Evolutionary conservation across 2,329 filamentous ascomycete species (phyloP), one percentile per base, ranked within the genome.

Genomic region (Elsinoe necatrix): DNA sequence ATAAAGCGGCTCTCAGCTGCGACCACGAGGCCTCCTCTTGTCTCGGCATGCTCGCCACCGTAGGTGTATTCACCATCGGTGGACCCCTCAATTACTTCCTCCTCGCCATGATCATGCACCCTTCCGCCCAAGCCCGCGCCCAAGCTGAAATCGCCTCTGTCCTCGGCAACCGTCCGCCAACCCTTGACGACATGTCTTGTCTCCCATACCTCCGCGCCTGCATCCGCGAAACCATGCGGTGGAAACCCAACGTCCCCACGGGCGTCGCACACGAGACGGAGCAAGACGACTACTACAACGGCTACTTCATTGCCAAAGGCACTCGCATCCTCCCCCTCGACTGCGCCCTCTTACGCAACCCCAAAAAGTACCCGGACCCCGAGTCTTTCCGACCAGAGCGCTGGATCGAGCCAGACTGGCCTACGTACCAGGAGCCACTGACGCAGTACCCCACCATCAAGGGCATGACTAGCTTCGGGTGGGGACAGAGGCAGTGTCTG

Each of bases 351-450:
- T 78, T 81, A 65, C 78, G 80, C 42, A 80, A 84, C 60, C 74
- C 77, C 1, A 69, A 69, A 34, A 78, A 76, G 56, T 86, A 86
- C 63, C 81, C 81, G 1, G 79, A 85, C 63, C 79, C 81, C n/a
- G 81, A 86, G 48, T 75, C 70, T 61, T 86, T 77, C 69, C 77
- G 74, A 25, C 82, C 83, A 0, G 81, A 84, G 62, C 77, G 83
- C 37, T 86, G 80, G 73, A 74, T 86, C 9, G 78, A 83, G 61
- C 69, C 78, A n/a, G 72, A 71, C 18, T 86, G 78, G 75, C 83
- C 83, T 0, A 83, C 82, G 0, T 85, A 79, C 70, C 79, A 84
- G 63, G 81, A 80, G 63, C 83, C 83, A 0, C 75, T 85, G n/a
- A 77, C 77, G 1, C 75, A 77, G 57, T 84, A 80, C 63, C 83